Conservation (phyloP, 345 rosid genomes). For the Iberis pinnata region DNA sequence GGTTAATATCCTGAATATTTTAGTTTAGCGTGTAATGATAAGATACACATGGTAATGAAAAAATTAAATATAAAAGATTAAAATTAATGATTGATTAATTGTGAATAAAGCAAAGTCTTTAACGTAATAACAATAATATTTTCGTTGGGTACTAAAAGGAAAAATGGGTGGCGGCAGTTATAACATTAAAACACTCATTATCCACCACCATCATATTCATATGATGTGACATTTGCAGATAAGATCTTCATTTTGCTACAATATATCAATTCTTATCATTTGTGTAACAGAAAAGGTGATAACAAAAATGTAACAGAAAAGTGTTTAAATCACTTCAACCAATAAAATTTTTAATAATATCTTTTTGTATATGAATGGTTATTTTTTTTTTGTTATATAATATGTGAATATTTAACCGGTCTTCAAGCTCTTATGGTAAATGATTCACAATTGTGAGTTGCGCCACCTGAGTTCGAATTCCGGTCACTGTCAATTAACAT, state of each 20-base stretch:
- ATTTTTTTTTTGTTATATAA: too few species aligned
- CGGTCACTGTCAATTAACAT: too few species aligned
- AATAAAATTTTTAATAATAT: not conserved
- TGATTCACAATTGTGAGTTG: too few species aligned
- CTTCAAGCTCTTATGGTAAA: too few species aligned
- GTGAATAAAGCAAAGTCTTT: constrained; percentile 18
- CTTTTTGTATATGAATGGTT: not conserved
- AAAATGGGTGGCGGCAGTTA: constrained; percentile 21
- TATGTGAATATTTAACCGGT: too few species aligned
- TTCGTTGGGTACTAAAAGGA: not conserved
- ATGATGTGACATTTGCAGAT: constrained; percentile 29
- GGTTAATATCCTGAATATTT: too few species aligned
- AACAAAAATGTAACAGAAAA: too few species aligned
- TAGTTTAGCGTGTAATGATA: too few species aligned
- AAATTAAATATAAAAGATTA: too few species aligned
- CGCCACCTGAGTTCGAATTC: too few species aligned
- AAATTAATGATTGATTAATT: not conserved
- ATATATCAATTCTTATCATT: constrained; percentile 5
- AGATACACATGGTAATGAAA: too few species aligned
- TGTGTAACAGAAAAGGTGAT: constrained; percentile 11
- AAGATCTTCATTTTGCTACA: constrained; percentile 5
- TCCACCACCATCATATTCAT: constrained; percentile 18
- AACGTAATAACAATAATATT: not conserved
- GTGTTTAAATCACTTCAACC: constrained; percentile 6
- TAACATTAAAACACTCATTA: constrained; percentile 29